Base-by-base conservation (phyloP, 257 asterid species). In the Gentiana straminea region DNA sequence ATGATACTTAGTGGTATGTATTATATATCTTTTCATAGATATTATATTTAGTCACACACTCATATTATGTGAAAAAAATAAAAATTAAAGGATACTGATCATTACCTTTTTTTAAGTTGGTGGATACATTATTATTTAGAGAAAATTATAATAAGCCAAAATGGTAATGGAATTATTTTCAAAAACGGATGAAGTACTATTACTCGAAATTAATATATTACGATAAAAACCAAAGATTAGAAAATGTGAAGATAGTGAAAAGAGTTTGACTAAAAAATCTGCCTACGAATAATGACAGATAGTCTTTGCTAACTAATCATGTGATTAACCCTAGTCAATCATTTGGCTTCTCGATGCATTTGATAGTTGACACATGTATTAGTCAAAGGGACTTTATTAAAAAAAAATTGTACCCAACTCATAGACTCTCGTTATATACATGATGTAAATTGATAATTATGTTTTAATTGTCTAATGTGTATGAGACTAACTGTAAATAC, bases 351-450 rank as follows among this genome's bases (percentile, higher is more conserved):
- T 41, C 54, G 55, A 62, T 63, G 55, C 45, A 63, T 35, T 48
- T 46, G 24, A 55, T 59, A 7, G 8, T 41, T 5, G 7, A 41
- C 13, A 35, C n/a, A 56, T 51, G 35, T 39, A 57, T 32, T 64
- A 55, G 81, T 76, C 83, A 72, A 76, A 71, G 68, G 54, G 69
- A 63, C 80, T 79, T 66, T 78, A 81, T 77, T 4, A 70, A 54
- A 54, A 43, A 37, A 61, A 51, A 41, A 10, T 41, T 57, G 15
- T 24, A 24, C 24, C 24, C 24, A 24, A 24, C 24, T 24, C 24
- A 24, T 0, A 24, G 24, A 24, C 24, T 24, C 24, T 24, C 24
- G 24, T 24, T 24, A 24, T 24, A 24, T 24, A 24, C 24, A 15
- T 15, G 24, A 15, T 15, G 24, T 15, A 15, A 15, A 15, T 15